Evolutionary conservation across 2,329 filamentous ascomycete genomes (phyloP).

Genomic region (Aschersonia sp.): DNA sequence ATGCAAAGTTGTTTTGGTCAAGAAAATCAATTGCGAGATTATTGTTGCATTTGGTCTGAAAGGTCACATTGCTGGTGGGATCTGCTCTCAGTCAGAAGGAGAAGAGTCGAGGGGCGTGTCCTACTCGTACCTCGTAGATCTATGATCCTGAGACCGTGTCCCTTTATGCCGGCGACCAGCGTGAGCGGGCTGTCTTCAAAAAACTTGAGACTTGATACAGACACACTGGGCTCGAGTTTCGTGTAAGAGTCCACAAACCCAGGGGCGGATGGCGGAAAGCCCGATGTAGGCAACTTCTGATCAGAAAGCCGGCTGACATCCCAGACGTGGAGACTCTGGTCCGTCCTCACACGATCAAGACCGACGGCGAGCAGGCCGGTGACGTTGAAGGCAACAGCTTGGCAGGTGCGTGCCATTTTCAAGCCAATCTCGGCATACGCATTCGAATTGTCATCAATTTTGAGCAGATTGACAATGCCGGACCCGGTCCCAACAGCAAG

Average conservation of each 20-base stretch:
- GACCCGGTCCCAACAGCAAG: conserved; percentile 63
- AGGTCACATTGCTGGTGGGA: conserved; percentile 38
- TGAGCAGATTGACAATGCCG: conserved; percentile 61
- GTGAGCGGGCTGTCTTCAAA: conserved; percentile 65
- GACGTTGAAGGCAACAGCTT: conserved; percentile 68
- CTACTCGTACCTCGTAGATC: conserved; percentile 53
- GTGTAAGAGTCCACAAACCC: conserved; percentile 41
- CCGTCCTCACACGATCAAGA: conserved; percentile 66
- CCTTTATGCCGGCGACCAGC: conserved; percentile 61
- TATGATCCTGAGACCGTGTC: conserved; percentile 60
- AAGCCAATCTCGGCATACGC: conserved; percentile 51
- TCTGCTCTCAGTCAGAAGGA: conserved; percentile 14
- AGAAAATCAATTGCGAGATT: conserved; percentile 65
- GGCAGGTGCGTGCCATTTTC: conserved; percentile 64
- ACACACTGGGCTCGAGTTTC: conserved; percentile 49
- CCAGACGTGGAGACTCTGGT: conserved; percentile 72
- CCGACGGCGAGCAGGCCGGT: conserved; percentile 61
- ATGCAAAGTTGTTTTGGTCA: conserved; percentile 74
- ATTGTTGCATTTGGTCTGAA: conserved; percentile 53
- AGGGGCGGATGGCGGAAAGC: conserved; percentile 34
- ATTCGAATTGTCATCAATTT: conserved; percentile 56
- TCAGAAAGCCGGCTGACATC: conserved; percentile 51
- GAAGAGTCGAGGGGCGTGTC: neutral
- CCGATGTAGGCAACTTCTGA: conserved; percentile 29
- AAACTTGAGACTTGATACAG: conserved; percentile 73